Conservation (phyloP, 2,329 filamentous ascomycete genomes). For the Penicillium sp. region DNA sequence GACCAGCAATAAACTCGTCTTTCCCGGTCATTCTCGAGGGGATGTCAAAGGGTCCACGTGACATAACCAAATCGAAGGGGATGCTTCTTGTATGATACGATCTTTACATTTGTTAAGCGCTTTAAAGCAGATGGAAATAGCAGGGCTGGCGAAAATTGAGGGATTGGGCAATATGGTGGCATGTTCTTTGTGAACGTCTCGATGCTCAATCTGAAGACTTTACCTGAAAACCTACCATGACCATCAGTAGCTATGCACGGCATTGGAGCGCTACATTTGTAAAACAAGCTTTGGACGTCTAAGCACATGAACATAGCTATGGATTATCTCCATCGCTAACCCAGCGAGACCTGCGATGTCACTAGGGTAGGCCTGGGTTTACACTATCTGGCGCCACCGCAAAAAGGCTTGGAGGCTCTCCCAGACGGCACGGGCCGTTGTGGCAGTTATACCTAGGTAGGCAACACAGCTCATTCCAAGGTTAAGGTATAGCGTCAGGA, state of each 20-base stretch:
- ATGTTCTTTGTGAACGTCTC: background rate
- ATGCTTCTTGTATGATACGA: slow-evolving; percentile 32
- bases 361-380: too few species aligned
- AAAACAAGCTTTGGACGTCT: background rate
- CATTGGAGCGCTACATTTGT: background rate
- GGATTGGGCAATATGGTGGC: background rate
- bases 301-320: too few species aligned
- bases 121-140: slow-evolving; percentile 6
- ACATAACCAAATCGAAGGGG: slow-evolving; percentile 19
- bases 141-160: background rate
- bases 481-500: too few species aligned
- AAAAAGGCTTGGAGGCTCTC: too few species aligned
- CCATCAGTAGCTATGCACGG: background rate
- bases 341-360: too few species aligned
- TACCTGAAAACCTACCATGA: background rate
- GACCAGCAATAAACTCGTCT: slow-evolving; percentile 28
- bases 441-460: too few species aligned
- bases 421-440: too few species aligned
- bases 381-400: too few species aligned
- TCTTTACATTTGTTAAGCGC: slow-evolving; percentile 14
- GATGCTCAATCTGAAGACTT: background rate
- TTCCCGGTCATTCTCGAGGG: slow-evolving; percentile 3
- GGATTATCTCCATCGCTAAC: too few species aligned
- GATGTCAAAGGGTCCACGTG: slow-evolving; percentile 17
- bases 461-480: too few species aligned